Percentiles rank a stretch among this genome's conserved stretches.
Evolutionary conservation across 331 rosid species (phyloP).

Genomic region (Rhamnella rubrinervis): DNA sequence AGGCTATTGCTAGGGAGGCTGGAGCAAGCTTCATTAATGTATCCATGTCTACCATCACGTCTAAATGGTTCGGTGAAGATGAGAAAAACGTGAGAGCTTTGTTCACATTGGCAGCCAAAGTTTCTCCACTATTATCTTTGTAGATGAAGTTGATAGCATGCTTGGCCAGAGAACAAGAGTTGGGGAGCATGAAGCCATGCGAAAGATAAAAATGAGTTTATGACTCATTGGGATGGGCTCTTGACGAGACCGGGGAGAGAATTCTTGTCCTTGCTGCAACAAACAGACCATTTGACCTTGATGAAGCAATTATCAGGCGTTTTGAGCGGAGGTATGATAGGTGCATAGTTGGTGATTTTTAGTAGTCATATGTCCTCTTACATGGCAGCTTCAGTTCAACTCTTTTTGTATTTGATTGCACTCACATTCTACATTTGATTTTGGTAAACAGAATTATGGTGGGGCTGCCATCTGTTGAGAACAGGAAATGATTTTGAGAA

Average conservation of each 20-base stretch:
- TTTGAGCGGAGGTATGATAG: slow-evolving; percentile 76
- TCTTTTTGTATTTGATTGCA: no score
- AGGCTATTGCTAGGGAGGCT: slow-evolving; percentile 95
- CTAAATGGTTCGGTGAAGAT: slow-evolving; percentile 99
- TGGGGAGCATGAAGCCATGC: slow-evolving; percentile 99
- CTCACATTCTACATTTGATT: background rate
- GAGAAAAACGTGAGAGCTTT: slow-evolving; percentile 96
- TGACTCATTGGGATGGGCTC: slow-evolving; percentile 97
- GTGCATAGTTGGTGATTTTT: background rate
- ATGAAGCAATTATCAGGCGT: slow-evolving; percentile 96
- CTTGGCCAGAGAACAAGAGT: slow-evolving; percentile 92
- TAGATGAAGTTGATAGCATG: slow-evolving; percentile 95
- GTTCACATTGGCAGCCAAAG: slow-evolving; percentile 88
- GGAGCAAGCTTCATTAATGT: slow-evolving; percentile 98
- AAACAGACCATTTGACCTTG: slow-evolving; percentile 94
- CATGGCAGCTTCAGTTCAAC: no score
- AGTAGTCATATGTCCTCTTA: no score
- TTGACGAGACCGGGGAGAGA: slow-evolving; percentile 69
- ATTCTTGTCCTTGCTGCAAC: slow-evolving; percentile 99
- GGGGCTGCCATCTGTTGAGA: slow-evolving; percentile 82
- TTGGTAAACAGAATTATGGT: slow-evolving; percentile 77
- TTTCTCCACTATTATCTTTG: slow-evolving; percentile 96
- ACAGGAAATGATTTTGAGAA: slow-evolving; percentile 80
- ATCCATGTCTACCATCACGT: slow-evolving; percentile 97
- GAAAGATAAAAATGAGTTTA: slow-evolving; percentile 96